A percentile compares a stretch with the other conserved stretches of the same genome.
Evolutionary conservation across 2,329 filamentous ascomycete genomes (phyloP).

Genomic region (Cadophora gregata): DNA sequence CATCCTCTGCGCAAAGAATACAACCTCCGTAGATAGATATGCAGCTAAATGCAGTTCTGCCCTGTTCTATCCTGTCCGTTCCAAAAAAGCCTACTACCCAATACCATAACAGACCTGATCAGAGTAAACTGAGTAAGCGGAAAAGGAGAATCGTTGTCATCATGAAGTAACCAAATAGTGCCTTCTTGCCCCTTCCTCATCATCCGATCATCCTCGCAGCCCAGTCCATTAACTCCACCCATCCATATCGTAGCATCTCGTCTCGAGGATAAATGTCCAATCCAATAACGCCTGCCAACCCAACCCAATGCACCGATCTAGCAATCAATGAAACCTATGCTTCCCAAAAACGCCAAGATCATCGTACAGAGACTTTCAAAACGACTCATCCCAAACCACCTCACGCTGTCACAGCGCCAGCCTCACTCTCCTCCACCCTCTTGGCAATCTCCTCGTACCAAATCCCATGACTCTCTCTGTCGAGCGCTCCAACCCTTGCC

Average conservation of each 20-base stretch:
- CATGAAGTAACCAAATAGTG: not conserved
- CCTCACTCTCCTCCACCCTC: constrained; percentile 31
- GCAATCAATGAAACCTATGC: constrained; percentile 2
- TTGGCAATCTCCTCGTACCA: constrained; percentile 66
- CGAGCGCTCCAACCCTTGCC: constrained; percentile 67
- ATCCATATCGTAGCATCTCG: constrained; percentile 12
- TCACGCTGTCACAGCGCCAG: not conserved
- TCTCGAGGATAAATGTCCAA: not conserved
- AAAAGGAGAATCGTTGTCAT: constrained; percentile 28
- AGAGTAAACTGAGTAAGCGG: not conserved
- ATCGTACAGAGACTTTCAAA: not conserved
- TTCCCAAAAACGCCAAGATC: constrained; percentile 25
- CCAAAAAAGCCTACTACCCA: not conserved
- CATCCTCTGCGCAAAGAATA: not conserved
- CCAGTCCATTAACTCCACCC: not conserved
- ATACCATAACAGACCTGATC: not conserved
- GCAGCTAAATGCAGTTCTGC: not conserved
- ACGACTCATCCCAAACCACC: not conserved
- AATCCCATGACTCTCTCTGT: constrained; percentile 68
- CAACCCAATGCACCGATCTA: constrained; percentile 21
- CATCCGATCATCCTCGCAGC: constrained; percentile 7
- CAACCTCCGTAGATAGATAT: constrained; percentile 11
- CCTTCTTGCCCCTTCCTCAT: not conserved
- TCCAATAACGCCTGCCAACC: constrained; percentile 8
- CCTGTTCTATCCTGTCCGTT: not conserved